Conservation (phyloP, 2,329 filamentous ascomycete species). For the Colletotrichum chrysophilum region DNA sequence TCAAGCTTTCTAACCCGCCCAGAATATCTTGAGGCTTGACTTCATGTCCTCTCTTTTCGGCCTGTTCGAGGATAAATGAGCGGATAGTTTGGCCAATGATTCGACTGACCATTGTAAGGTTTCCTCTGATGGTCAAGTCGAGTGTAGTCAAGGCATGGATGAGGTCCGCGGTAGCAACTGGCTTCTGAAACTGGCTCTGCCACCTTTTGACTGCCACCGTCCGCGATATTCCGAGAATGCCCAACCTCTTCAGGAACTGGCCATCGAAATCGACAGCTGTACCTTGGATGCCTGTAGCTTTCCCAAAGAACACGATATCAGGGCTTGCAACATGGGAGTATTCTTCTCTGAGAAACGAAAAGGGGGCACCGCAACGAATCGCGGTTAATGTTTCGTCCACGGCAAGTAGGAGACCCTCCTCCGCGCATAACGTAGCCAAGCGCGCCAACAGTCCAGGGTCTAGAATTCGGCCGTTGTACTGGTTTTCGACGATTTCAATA, state of each 20-base stretch:
- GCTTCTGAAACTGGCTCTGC: constrained; percentile 1
- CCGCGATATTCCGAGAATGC: background rate
- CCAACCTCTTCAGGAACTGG: background rate
- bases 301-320: constrained; percentile 29
- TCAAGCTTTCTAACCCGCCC: constrained; percentile 2
- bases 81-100: constrained; percentile 1
- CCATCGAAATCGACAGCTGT: constrained; percentile 4
- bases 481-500: constrained; percentile 27
- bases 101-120: constrained; percentile 14
- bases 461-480: constrained; percentile 27
- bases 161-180: constrained; percentile 2
- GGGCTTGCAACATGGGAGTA: constrained; percentile 20
- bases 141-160: constrained; percentile 1
- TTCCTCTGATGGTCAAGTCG: background rate
- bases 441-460: constrained; percentile 15
- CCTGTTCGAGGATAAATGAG: background rate
- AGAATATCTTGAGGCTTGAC: background rate
- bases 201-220: background rate
- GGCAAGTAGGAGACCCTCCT: constrained; percentile 23
- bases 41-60: background rate
- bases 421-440: constrained; percentile 20
- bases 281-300: constrained; percentile 7
- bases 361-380: constrained; percentile 30
- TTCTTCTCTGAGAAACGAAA: constrained; percentile 29
- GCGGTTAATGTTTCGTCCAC: constrained; percentile 29